These are phyloP conservation scores for Xanthoparmelia taractica DNA, from an alignment of 495 filamentous ascomycete species.

Conservation along the genomic window DNA sequence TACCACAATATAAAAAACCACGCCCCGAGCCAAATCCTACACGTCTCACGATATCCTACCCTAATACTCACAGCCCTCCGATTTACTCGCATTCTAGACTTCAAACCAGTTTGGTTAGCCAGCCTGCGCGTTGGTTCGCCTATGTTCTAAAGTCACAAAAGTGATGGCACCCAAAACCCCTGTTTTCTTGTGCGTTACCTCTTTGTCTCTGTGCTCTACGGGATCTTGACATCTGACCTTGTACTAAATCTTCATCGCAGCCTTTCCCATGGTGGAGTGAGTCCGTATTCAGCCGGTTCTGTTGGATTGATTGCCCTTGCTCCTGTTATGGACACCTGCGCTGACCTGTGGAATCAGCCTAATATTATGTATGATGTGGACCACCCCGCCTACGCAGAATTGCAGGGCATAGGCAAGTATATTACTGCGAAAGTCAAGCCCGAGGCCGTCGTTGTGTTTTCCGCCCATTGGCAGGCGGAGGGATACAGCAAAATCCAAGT, in stretches of 20 bases:
- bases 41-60: not conserved
- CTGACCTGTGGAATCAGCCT: conserved; percentile 40
- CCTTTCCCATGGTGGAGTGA: conserved; percentile 67
- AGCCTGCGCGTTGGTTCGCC: not conserved
- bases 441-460: conserved; percentile 77
- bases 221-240: not conserved
- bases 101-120: not conserved
- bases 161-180: conserved; percentile 41
- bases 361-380: conserved; percentile 64
- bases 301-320: not conserved
- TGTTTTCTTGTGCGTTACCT: conserved; percentile 51
- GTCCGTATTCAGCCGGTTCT: conserved; percentile 29
- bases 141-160: not conserved
- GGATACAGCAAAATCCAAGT: conserved; percentile 53
- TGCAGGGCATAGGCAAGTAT: conserved; percentile 63
- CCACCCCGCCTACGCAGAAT: conserved; percentile 66
- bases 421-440: conserved; percentile 76
- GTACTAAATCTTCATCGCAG: not conserved
- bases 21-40: not conserved
- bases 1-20: not conserved
- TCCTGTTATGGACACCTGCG: not conserved
- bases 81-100: not conserved
- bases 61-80: not conserved
- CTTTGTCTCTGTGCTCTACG: not conserved
- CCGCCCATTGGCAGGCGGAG: conserved; percentile 74